Evolutionary conservation across 2,329 filamentous ascomycete genomes (phyloP).

Genomic region (Colletotrichum sansevieriae): DNA sequence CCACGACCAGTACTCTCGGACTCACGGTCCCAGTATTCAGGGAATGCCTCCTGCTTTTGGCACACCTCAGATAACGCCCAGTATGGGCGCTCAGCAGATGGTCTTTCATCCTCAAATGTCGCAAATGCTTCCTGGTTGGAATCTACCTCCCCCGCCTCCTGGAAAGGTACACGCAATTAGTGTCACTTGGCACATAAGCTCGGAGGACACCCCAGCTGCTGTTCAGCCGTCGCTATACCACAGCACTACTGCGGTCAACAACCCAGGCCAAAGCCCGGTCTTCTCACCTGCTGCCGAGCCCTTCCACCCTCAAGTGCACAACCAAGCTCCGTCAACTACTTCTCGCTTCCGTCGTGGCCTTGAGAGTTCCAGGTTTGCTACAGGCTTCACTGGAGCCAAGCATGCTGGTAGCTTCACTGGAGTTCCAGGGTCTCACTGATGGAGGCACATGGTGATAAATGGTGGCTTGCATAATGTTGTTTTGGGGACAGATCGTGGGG

Average conservation of each 20-base stretch:
- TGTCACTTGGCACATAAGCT: conserved; percentile 35
- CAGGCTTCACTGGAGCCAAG: conserved; percentile 24
- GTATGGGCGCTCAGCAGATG: not conserved
- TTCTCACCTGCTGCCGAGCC: conserved; percentile 14
- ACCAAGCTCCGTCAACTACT: not conserved
- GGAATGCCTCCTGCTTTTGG: not conserved
- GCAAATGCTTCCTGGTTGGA: not conserved
- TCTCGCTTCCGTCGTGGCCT: conserved; percentile 25
- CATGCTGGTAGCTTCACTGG: conserved; percentile 31
- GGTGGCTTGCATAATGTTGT: not conserved
- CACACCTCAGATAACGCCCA: not conserved
- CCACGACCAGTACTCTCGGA: too few species aligned
- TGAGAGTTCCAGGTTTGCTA: conserved; percentile 30
- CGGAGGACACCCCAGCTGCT: not conserved
- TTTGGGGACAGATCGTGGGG: not conserved
- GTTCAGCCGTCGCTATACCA: not conserved
- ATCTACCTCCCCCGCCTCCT: conserved; percentile 4
- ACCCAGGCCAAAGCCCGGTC: not conserved
- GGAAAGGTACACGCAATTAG: conserved; percentile 18
- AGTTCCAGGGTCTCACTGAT: not conserved
- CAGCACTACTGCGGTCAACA: not conserved
- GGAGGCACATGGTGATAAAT: not conserved
- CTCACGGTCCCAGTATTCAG: not conserved
- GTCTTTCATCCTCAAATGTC: not conserved
- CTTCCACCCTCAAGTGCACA: not conserved